Evolutionary conservation across 1,284 basidiomycete genomes (phyloP).

Genomic region (Ceratobasidium papillatum): DNA sequence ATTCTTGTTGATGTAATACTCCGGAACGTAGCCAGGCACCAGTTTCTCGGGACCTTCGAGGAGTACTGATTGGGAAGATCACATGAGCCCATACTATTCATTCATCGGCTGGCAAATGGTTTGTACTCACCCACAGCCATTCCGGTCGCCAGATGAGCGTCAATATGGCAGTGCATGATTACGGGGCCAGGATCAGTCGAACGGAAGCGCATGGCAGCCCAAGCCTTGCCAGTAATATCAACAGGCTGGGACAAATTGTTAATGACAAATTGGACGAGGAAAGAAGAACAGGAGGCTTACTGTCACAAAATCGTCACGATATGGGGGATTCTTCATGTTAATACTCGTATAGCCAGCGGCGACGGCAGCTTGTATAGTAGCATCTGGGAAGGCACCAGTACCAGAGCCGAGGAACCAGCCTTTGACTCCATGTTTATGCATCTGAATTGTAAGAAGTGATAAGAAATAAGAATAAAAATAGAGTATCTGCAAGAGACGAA

Average conservation of each 20-base stretch:
- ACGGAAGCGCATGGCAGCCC: constrained; percentile 34
- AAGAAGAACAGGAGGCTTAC: neutral
- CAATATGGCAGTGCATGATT: constrained; percentile 39
- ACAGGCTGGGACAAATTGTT: constrained; percentile 10
- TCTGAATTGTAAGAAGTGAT: neutral
- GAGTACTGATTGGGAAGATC: neutral
- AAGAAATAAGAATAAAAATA: neutral
- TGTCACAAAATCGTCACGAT: constrained; percentile 18
- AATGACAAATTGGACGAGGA: neutral
- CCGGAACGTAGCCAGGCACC: constrained; percentile 6
- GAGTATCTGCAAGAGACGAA: neutral
- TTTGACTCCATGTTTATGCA: constrained; percentile 40
- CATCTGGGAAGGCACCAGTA: constrained; percentile 22
- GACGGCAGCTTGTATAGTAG: constrained; percentile 23
- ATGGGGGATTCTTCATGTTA: constrained; percentile 34
- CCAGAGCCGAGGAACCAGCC: constrained; percentile 38
- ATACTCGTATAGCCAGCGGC: constrained; percentile 13
- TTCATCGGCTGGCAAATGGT: neutral
- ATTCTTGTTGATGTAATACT: constrained; percentile 13
- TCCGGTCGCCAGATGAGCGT: constrained; percentile 26
- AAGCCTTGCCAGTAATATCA: constrained; percentile 18
- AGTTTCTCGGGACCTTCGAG: constrained; percentile 13
- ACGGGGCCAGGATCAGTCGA: constrained; percentile 12
- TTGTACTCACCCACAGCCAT: constrained; percentile 16
- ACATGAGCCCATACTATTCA: neutral